These are phyloP conservation scores for Mycena citricolor DNA, from an alignment of 1,284 basidiomycete species.

Conservation along the genomic window DNA sequence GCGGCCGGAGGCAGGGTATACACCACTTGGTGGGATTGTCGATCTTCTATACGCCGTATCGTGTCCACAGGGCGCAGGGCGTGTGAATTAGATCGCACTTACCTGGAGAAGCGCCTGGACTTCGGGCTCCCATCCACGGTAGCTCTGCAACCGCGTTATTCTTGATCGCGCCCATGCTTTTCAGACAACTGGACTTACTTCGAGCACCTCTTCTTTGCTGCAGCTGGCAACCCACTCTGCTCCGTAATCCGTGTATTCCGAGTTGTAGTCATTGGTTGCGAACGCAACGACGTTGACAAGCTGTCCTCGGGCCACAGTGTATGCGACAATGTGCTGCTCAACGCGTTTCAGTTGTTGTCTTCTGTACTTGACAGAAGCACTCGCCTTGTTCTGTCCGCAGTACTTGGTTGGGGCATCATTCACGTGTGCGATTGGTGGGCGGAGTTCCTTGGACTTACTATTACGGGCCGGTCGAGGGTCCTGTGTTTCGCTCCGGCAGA, in stretches of 20 bases:
- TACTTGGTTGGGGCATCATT: conserved; percentile 32
- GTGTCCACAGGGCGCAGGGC: background rate
- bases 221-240: conserved; percentile 37
- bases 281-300: conserved; percentile 42
- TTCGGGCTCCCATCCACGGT: conserved; percentile 24
- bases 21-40: conserved; percentile 47
- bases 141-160: conserved; percentile 10
- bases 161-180: background rate
- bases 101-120: conserved; percentile 22
- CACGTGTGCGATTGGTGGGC: conserved; percentile 7
- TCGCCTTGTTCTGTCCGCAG: conserved; percentile 43
- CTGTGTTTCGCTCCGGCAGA: conserved; percentile 30
- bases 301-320: conserved; percentile 35
- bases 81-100: background rate
- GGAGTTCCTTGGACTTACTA: conserved; percentile 32
- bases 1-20: conserved; percentile 42
- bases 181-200: conserved; percentile 5
- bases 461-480: conserved; percentile 34
- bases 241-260: conserved; percentile 33
- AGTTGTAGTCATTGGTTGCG: conserved; percentile 35
- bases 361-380: conserved; percentile 5
- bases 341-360: background rate
- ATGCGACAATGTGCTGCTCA: conserved; percentile 36
- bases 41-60: conserved; percentile 33
- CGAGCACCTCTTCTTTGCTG: conserved; percentile 35